Evolutionary conservation across 495 filamentous ascomycete species (phyloP).

Genomic region (Neurospora sp.): DNA sequence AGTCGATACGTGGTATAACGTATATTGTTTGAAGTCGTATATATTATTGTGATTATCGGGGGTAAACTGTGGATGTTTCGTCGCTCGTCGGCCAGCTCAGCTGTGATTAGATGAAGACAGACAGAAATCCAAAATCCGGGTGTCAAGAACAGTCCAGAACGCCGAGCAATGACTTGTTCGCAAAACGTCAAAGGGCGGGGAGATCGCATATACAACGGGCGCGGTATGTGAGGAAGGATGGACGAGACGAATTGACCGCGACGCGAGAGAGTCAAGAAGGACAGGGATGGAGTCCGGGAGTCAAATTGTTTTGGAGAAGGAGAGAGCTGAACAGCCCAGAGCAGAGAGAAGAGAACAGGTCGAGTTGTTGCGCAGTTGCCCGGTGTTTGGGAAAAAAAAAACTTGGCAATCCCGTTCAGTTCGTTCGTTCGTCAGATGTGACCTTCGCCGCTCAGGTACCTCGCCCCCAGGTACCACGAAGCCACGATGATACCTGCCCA

Average conservation of each 20-base stretch:
- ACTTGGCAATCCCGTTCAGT: background rate
- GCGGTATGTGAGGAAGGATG: background rate
- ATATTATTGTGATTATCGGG: background rate
- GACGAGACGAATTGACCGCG: background rate
- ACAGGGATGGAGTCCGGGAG: background rate
- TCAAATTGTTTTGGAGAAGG: background rate
- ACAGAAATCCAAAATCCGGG: background rate
- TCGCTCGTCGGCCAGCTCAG: background rate
- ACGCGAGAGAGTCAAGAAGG: background rate
- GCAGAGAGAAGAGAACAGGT: background rate
- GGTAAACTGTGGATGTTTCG: background rate
- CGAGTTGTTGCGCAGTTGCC: background rate
- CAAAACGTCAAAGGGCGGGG: background rate
- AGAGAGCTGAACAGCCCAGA: background rate
- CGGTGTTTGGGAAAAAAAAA: background rate
- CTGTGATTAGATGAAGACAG: background rate
- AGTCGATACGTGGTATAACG: background rate
- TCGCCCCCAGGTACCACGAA: background rate
- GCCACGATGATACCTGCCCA: background rate
- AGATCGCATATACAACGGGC: background rate
- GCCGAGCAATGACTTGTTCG: background rate
- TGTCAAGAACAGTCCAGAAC: background rate
- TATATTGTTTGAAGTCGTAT: background rate
- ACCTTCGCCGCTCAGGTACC: background rate
- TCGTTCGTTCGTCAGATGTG: background rate